Evolutionary conservation across 2,329 filamentous ascomycete genomes (phyloP).

Genomic region (Ciborinia camelliae): DNA sequence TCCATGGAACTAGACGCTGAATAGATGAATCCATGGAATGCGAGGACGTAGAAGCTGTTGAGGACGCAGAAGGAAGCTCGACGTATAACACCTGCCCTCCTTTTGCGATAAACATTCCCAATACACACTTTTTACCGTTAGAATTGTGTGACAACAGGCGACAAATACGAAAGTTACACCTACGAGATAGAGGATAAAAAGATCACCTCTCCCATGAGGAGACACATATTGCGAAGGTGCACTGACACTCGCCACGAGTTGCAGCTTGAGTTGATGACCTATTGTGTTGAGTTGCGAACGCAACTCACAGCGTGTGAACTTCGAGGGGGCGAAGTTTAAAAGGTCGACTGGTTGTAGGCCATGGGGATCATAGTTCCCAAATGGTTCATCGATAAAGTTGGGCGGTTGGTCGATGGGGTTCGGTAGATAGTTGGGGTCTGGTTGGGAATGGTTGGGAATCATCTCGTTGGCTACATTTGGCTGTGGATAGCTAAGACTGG

Average conservation of each 20-base stretch:
- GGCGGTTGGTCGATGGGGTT: background rate
- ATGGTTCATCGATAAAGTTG: background rate
- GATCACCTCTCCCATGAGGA: too few relatives aligned
- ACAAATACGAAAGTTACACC: background rate
- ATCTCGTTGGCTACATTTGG: too few relatives aligned
- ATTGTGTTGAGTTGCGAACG: background rate
- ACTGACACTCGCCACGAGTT: background rate
- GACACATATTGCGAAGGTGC: background rate
- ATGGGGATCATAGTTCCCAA: background rate
- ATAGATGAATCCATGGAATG: background rate
- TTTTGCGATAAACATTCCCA: background rate
- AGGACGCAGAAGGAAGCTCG: background rate
- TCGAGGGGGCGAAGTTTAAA: background rate
- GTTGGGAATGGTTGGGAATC: too few relatives aligned
- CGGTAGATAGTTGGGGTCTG: too few relatives aligned
- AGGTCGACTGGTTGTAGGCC: background rate
- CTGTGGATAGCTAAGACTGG: too few relatives aligned
- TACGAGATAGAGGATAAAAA: background rate
- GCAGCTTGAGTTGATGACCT: background rate
- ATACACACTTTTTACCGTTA: background rate
- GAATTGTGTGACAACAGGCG: background rate
- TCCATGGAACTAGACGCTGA: background rate
- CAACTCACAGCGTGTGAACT: background rate
- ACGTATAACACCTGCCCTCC: background rate
- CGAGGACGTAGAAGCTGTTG: background rate